A percentile compares a stretch with the other conserved stretches of the same genome.
phyloP scores from a whole-genome alignment of 805 yeast species.

The Tetrapisispora arboricola region DNA sequence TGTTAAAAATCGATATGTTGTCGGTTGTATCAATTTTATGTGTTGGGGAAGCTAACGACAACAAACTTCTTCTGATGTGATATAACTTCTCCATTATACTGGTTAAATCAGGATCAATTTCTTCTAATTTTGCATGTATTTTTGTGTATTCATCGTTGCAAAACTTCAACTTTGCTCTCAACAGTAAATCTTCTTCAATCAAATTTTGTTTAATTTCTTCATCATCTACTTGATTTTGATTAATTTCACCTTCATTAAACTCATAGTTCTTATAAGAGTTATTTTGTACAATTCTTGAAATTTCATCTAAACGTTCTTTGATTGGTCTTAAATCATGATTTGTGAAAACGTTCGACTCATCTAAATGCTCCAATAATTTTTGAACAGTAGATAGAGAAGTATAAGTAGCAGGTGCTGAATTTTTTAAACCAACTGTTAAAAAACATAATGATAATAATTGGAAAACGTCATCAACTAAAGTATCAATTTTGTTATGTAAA shows the following conservation, averaged over 20 bases:
- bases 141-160: slow-evolving; percentile 49
- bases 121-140: slow-evolving; percentile 47
- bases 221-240: slow-evolving; percentile 10
- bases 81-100: slow-evolving; percentile 51
- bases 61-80: slow-evolving; percentile 49
- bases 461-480: slow-evolving; percentile 77
- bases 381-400: slow-evolving; percentile 82
- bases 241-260: slow-evolving; percentile 10
- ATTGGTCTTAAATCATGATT: slow-evolving; percentile 76
- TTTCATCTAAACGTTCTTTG: slow-evolving; percentile 59
- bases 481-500: slow-evolving; percentile 47
- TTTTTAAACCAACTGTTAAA: slow-evolving; percentile 83
- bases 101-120: slow-evolving; percentile 41
- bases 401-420: slow-evolving; percentile 89
- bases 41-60: slow-evolving; percentile 39
- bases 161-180: slow-evolving; percentile 54
- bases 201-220: slow-evolving; percentile 31
- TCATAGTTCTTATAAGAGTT: slow-evolving; percentile 21
- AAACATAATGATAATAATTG: slow-evolving; percentile 79
- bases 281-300: slow-evolving; percentile 47
- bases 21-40: slow-evolving; percentile 14
- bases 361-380: slow-evolving; percentile 70
- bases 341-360: slow-evolving; percentile 74
- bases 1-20: slow-evolving; percentile 5
- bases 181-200: slow-evolving; percentile 48